Evolutionary conservation across 192 early-diverging fungal genomes (phyloP).

Genomic region (Paraglomus occultum): DNA sequence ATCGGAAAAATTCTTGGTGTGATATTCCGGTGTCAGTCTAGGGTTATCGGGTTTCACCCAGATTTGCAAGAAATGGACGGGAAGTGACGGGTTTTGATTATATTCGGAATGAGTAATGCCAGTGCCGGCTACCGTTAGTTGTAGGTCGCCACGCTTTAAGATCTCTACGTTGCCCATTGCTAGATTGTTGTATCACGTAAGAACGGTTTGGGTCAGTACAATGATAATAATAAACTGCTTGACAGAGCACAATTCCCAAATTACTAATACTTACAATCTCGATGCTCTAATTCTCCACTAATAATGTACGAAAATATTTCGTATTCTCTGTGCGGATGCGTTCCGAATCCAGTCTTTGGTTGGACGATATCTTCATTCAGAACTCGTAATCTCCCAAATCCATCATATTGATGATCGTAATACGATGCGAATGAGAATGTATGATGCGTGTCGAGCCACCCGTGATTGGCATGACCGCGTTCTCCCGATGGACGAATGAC

Average conservation of each 20-base stretch:
- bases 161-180: conserved; percentile 44
- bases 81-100: conserved; percentile 24
- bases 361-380: conserved; percentile 47
- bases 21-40: conserved; percentile 13
- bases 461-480: conserved; percentile 41
- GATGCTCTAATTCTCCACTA: conserved; percentile 40
- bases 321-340: conserved; percentile 39
- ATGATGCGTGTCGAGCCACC: conserved; percentile 43
- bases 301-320: conserved; percentile 49
- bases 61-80: conserved; percentile 41
- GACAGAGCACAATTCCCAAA: not conserved
- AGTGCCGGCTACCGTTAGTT: conserved; percentile 45
- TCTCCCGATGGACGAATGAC: conserved; percentile 13
- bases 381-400: conserved; percentile 40
- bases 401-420: conserved; percentile 34
- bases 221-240: not conserved
- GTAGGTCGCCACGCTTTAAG: conserved; percentile 37
- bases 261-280: conserved; percentile 35
- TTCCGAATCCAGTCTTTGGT: conserved; percentile 39
- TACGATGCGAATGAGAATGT: conserved; percentile 48
- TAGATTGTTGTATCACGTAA: not conserved
- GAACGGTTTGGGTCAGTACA: not conserved
- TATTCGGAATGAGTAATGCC: conserved; percentile 44
- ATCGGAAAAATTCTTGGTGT: conserved; percentile 27
- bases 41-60: conserved; percentile 26